A percentile compares a stretch with the other conserved stretches of the same genome.
Evolutionary conservation across 352 stramenopile species (phyloP).

Genomic region (Aphanomyces stellatus): DNA sequence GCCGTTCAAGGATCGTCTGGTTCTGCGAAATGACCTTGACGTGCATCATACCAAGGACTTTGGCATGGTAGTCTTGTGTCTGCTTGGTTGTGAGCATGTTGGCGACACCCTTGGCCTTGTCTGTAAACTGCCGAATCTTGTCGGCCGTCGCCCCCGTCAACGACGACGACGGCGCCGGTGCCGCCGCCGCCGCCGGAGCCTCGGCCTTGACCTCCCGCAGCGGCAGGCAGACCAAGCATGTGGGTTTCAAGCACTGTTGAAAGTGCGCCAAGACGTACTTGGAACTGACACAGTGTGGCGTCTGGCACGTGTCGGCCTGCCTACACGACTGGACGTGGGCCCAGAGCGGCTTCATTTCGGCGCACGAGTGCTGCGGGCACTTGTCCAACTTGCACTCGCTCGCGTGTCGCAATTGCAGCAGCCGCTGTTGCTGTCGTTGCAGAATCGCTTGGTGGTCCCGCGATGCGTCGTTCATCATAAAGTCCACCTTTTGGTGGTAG

Average conservation of each 20-base stretch:
- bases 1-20: slow-evolving; percentile 76
- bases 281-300: slow-evolving; percentile 87
- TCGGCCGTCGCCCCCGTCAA: neutral
- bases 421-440: slow-evolving; percentile 88
- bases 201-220: slow-evolving; percentile 35
- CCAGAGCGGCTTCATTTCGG: slow-evolving; percentile 86
- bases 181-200: neutral
- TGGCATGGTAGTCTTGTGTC: slow-evolving; percentile 18
- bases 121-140: slow-evolving; percentile 17
- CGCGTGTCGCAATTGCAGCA: slow-evolving; percentile 84
- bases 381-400: slow-evolving; percentile 86
- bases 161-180: neutral
- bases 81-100: slow-evolving; percentile 15
- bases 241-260: slow-evolving; percentile 83
- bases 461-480: slow-evolving; percentile 17
- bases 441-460: slow-evolving; percentile 44
- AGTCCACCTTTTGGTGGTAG: slow-evolving; percentile 21
- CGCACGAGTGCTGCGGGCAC: slow-evolving; percentile 80
- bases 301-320: slow-evolving; percentile 76
- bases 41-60: slow-evolving; percentile 20
- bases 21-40: slow-evolving; percentile 7
- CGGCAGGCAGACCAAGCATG: slow-evolving; percentile 83
- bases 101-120: slow-evolving; percentile 12
- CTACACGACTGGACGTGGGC: slow-evolving; percentile 90
- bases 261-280: slow-evolving; percentile 89